Percentiles rank a stretch among this genome's conserved stretches.
Evolutionary conservation across 73 alveolate genomes (phyloP).

Genomic region (Paramecium octaurelia): DNA sequence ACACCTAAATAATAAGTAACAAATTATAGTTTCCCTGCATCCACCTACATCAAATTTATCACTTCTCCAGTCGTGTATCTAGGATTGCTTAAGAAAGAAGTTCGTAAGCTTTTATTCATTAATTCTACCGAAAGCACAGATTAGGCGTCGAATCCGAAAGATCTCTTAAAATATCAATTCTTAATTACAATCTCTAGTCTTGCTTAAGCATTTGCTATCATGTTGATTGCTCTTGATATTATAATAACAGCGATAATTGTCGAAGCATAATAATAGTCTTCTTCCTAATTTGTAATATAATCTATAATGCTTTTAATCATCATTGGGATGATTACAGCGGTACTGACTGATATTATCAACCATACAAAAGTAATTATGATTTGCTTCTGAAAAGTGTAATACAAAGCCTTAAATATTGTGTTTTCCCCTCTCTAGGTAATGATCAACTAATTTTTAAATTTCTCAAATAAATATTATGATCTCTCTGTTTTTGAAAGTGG

Average conservation of each 20-base stretch:
- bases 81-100: constrained; percentile 45
- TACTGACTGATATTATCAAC: neutral
- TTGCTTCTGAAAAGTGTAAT: neutral
- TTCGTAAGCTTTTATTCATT: neutral
- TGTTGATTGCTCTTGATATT: constrained; percentile 15
- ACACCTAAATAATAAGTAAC: constrained; percentile 19
- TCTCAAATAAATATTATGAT: neutral
- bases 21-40: constrained; percentile 42
- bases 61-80: constrained; percentile 23
- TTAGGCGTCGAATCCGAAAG: constrained; percentile 50
- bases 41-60: constrained; percentile 53
- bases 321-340: neutral
- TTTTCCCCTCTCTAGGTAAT: neutral
- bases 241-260: neutral
- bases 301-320: constrained; percentile 51
- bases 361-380: neutral
- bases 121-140: constrained; percentile 28
- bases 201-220: constrained; percentile 7
- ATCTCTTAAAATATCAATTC: neutral
- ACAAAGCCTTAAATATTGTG: neutral
- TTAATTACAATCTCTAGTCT: neutral
- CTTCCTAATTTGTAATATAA: neutral
- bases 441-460: neutral
- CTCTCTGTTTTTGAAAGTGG: neutral
- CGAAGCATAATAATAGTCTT: constrained; percentile 19